A percentile compares a stretch with the other conserved stretches of the same genome.
Evolutionary conservation across 2,329 filamentous ascomycete genomes (phyloP).

Genomic region (Xylaria sp.): DNA sequence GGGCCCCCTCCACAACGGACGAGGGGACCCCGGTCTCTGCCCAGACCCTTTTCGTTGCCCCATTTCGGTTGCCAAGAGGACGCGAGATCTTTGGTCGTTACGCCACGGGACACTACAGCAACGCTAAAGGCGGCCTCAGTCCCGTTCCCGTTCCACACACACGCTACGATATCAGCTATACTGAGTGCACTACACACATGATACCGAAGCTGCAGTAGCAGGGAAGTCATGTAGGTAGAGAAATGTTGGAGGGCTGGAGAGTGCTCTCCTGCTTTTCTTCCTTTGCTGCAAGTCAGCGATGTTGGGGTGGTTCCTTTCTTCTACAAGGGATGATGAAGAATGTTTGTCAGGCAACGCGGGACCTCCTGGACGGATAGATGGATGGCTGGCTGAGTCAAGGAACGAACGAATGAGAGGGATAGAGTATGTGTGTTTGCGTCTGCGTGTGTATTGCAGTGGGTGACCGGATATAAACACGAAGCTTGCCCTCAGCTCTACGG

Average conservation of each 20-base stretch:
- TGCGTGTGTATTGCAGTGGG: neutral
- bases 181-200: too few species aligned
- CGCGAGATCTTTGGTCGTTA: slow-evolving; percentile 32
- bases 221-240: slow-evolving; percentile 24
- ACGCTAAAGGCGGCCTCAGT: slow-evolving; percentile 23
- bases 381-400: neutral
- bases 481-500: slow-evolving; percentile 24
- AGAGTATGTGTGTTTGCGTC: neutral
- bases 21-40: slow-evolving; percentile 1
- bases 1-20: slow-evolving; percentile 20
- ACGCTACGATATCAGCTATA: neutral
- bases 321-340: neutral
- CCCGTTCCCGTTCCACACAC: slow-evolving; percentile 27
- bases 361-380: neutral
- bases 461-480: slow-evolving; percentile 39
- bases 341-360: neutral
- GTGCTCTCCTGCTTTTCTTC: neutral
- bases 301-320: too few species aligned
- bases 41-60: slow-evolving; percentile 23
- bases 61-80: slow-evolving; percentile 33
- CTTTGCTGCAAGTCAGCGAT: neutral
- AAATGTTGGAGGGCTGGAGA: slow-evolving; percentile 3
- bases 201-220: slow-evolving; percentile 18
- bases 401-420: slow-evolving; percentile 5
- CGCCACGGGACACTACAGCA: slow-evolving; percentile 5